Conservation (phyloP, 306 rosid genomes). For the Casuarina equisetifolia region DNA sequence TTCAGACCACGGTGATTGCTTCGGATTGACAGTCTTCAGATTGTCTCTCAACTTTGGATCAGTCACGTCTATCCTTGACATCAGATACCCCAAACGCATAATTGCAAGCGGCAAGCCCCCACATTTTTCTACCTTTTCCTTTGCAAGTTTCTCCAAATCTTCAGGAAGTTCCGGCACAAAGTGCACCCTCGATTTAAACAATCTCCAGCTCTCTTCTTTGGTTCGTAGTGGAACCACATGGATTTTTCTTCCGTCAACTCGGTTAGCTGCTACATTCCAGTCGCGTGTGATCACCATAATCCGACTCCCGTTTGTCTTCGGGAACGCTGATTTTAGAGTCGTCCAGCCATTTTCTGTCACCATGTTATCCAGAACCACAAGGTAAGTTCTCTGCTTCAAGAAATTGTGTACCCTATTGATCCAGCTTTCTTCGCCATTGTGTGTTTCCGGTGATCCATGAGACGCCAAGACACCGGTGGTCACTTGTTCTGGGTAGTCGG, state of each 20-base stretch:
- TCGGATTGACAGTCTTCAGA: constrained; percentile 10
- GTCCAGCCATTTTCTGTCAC: not conserved
- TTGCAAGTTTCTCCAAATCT: constrained; percentile 24
- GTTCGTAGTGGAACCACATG: constrained; percentile 31
- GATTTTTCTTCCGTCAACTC: not conserved
- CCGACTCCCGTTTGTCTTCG: constrained; percentile 18
- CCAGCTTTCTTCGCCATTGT: not conserved
- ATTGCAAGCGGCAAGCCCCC: constrained; percentile 37
- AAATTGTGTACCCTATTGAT: not conserved
- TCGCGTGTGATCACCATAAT: constrained; percentile 31
- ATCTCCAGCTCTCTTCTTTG: constrained; percentile 35
- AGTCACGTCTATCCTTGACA: constrained; percentile 11
- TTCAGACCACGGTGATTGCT: constrained; percentile 14
- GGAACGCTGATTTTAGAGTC: not conserved
- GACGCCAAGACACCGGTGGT: too few species aligned
- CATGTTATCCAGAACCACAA: constrained; percentile 37
- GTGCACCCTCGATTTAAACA: constrained; percentile 31
- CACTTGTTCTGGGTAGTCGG: too few species aligned
- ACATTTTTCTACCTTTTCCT: constrained; percentile 23
- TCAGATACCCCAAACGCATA: constrained; percentile 15
- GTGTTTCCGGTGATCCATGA: not conserved
- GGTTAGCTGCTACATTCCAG: constrained; percentile 14
- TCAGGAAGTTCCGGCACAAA: not conserved
- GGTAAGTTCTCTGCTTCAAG: constrained; percentile 9
- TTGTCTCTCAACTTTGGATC: not conserved